A percentile compares a stretch with the other conserved stretches of the same genome.
phyloP scores from a whole-genome alignment of 768 basidiomycete genomes.

The Chiua virens region DNA sequence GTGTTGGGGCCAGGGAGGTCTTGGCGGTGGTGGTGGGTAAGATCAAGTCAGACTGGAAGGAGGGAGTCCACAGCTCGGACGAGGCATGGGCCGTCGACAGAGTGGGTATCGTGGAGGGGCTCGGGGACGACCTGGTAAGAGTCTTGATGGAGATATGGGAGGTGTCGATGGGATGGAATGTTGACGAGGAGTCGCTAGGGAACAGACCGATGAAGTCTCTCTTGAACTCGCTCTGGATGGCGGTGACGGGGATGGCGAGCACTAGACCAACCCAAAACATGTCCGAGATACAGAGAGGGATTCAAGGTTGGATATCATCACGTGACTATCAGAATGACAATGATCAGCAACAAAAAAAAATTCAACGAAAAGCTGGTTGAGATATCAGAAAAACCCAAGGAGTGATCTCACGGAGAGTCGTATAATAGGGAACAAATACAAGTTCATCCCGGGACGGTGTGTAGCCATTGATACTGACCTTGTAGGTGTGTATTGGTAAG shows the following conservation, averaged over 20 bases:
- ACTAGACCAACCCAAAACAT: neutral
- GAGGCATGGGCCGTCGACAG: neutral
- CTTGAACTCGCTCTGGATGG: neutral
- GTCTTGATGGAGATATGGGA: neutral
- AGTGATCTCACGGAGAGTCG: conserved; percentile 45
- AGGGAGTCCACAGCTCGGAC: neutral
- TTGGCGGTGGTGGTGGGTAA: neutral
- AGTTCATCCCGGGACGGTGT: conserved; percentile 42
- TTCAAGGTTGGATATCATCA: neutral
- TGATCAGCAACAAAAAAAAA: no score
- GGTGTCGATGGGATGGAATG: neutral
- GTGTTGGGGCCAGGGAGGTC: neutral
- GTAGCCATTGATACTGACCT: no score
- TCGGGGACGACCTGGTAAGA: neutral
- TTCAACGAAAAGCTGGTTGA: no score
- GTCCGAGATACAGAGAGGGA: neutral
- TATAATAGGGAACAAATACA: conserved; percentile 63
- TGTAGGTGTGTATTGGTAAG: no score
- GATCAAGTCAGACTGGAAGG: neutral
- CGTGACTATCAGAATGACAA: neutral
- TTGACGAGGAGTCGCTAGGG: neutral
- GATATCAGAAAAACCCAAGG: conserved; percentile 46
- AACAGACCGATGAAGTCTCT: conserved; percentile 21
- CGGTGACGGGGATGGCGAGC: conserved; percentile 1
- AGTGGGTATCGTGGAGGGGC: no score